Percentiles rank a stretch among this genome's conserved stretches.
These are phyloP conservation scores for Yamadazyma philogaea DNA, from an alignment of 805 yeast species.

Conservation along the genomic window DNA sequence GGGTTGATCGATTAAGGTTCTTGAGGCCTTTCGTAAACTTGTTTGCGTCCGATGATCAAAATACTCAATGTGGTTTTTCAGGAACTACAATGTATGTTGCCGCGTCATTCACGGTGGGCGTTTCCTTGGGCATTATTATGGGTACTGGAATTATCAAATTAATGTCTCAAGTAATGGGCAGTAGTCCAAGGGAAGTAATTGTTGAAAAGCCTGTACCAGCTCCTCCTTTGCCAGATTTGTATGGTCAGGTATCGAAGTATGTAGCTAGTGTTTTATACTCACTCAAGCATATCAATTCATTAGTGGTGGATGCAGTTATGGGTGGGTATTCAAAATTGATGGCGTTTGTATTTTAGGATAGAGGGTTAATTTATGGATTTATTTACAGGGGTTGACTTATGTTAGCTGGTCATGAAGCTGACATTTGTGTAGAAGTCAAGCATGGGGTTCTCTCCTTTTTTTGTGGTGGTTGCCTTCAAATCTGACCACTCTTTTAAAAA, in stretches of 20 bases:
- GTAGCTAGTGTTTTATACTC: background rate
- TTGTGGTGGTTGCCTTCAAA: slow-evolving; percentile 60
- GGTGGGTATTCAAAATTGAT: slow-evolving; percentile 25
- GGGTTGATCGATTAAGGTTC: slow-evolving; percentile 4
- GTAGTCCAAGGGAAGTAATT: background rate
- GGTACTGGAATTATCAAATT: slow-evolving; percentile 24
- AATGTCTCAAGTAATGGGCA: slow-evolving; percentile 7
- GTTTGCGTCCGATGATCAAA: background rate
- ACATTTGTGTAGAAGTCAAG: slow-evolving; percentile 73
- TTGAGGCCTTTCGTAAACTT: background rate
- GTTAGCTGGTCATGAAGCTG: slow-evolving; percentile 46
- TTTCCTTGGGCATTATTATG: slow-evolving; percentile 34
- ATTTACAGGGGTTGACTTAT: background rate
- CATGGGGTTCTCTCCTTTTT: slow-evolving; percentile 83
- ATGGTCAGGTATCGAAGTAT: slow-evolving; percentile 5
- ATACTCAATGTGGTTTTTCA: background rate
- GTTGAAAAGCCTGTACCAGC: background rate
- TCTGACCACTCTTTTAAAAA: slow-evolving; percentile 74
- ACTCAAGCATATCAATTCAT: slow-evolving; percentile 14
- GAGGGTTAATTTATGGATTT: background rate
- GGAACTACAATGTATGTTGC: slow-evolving; percentile 20
- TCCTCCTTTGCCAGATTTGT: background rate
- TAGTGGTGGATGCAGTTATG: slow-evolving; percentile 18
- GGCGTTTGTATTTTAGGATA: slow-evolving; percentile 5
- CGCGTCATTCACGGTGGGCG: slow-evolving; percentile 35